These are phyloP conservation scores for Phalaenopsis hybrid DNA, from an alignment of 116 monocot genomes.

Conservation along the genomic window DNA sequence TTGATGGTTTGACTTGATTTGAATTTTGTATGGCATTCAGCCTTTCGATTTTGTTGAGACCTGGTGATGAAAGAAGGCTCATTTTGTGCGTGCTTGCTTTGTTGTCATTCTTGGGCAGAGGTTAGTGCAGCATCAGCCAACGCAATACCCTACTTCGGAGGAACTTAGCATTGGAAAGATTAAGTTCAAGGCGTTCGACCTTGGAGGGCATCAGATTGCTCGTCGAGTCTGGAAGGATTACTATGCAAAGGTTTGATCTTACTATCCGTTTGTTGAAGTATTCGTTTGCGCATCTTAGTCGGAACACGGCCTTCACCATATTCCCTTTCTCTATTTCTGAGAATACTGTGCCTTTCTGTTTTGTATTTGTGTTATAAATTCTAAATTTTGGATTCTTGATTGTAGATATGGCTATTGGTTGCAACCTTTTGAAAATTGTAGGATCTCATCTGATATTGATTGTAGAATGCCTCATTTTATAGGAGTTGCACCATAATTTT, in stretches of 20 bases:
- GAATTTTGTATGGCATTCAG: background rate
- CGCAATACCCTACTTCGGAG: slow-evolving; percentile 13
- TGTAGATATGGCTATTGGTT: no score
- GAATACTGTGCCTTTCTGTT: background rate
- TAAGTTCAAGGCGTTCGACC: slow-evolving; percentile 15
- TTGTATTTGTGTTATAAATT: no score
- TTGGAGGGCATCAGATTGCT: slow-evolving; percentile 15
- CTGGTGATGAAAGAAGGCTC: background rate
- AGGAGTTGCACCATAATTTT: no score
- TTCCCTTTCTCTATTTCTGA: background rate
- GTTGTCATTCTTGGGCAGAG: slow-evolving; percentile 4
- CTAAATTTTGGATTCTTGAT: no score
- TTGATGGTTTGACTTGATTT: background rate
- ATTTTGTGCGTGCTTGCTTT: background rate
- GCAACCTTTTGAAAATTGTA: no score
- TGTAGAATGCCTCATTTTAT: no score
- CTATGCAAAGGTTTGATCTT: slow-evolving; percentile 12
- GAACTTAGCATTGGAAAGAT: slow-evolving; percentile 14
- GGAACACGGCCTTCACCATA: background rate
- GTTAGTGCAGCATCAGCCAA: slow-evolving; percentile 15
- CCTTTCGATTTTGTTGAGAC: background rate
- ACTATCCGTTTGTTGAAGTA: background rate
- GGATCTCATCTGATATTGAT: no score
- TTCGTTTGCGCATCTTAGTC: background rate
- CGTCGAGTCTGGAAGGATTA: slow-evolving; percentile 15